Percentiles rank a stretch among this genome's conserved stretches.
Evolutionary conservation across 805 yeast genomes (phyloP).

Genomic region (Candida germanica): DNA sequence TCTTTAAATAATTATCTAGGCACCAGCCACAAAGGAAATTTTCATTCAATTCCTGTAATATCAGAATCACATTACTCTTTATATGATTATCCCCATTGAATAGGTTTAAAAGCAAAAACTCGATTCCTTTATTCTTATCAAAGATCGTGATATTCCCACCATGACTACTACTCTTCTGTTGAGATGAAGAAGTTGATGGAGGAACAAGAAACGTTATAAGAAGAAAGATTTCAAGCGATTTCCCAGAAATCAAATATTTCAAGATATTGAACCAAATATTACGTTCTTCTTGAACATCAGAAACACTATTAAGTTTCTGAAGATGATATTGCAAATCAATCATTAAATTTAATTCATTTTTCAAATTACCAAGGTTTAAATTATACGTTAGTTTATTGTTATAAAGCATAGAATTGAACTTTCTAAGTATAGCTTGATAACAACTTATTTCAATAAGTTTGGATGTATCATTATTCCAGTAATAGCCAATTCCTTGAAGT

Average conservation of each 20-base stretch:
- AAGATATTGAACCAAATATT: constrained; percentile 41
- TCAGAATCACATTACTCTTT: constrained; percentile 39
- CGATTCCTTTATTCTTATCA: constrained; percentile 45
- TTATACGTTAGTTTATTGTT: constrained; percentile 30
- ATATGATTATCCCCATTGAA: constrained; percentile 41
- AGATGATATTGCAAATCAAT: constrained; percentile 42
- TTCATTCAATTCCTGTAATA: constrained; percentile 41
- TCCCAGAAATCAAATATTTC: constrained; percentile 41
- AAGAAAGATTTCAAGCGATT: constrained; percentile 37
- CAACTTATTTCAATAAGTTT: constrained; percentile 41
- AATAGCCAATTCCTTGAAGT: constrained; percentile 42
- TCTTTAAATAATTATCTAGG: constrained; percentile 31
- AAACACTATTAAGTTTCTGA: constrained; percentile 28
- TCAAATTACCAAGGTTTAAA: constrained; percentile 31
- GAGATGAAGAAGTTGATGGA: constrained; percentile 36
- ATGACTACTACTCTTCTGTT: constrained; percentile 34
- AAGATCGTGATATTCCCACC: constrained; percentile 41
- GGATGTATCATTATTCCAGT: constrained; percentile 41
- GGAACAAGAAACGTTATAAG: constrained; percentile 40
- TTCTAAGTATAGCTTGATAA: constrained; percentile 34
- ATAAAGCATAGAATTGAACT: constrained; percentile 33
- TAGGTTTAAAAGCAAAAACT: constrained; percentile 37
- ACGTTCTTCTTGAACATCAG: constrained; percentile 21
- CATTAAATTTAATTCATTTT: constrained; percentile 41
- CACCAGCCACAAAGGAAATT: constrained; percentile 47